These are phyloP conservation scores for Penicillium waksmanii DNA, from an alignment of 495 filamentous ascomycete genomes.

Conservation along the genomic window DNA sequence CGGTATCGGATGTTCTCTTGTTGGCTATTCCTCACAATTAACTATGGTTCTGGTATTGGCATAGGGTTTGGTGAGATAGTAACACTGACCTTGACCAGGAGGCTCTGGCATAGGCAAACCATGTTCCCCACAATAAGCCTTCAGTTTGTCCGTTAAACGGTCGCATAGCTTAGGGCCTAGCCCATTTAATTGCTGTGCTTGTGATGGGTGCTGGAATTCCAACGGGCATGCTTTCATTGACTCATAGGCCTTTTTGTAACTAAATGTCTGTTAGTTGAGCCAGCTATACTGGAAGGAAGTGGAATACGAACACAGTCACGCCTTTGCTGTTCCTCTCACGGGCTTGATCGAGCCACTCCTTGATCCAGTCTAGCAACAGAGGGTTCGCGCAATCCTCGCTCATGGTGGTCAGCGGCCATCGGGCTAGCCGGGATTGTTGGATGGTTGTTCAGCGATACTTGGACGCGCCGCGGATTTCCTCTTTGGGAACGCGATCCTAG, in stretches of 20 bases:
- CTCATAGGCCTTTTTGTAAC: conserved; percentile 80
- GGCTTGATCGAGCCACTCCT: conserved; percentile 79
- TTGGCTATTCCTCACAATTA: conserved; percentile 21
- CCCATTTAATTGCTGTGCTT: conserved; percentile 72
- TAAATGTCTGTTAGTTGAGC: conserved; percentile 29
- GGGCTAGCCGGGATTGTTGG: conserved; percentile 4
- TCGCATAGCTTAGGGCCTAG: conserved; percentile 73
- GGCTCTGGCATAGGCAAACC: conserved; percentile 70
- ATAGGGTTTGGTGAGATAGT: neutral
- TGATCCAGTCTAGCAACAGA: conserved; percentile 73
- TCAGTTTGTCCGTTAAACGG: conserved; percentile 69
- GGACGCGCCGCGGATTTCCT: conserved; percentile 29
- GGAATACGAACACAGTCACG: conserved; percentile 53
- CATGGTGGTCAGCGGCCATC: conserved; percentile 33
- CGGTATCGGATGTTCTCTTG: conserved; percentile 53
- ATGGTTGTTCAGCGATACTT: conserved; percentile 2
- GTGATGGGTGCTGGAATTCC: conserved; percentile 72
- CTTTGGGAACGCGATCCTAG: conserved; percentile 24
- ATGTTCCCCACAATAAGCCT: conserved; percentile 68
- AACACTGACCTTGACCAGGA: conserved; percentile 43
- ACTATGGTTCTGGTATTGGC: neutral
- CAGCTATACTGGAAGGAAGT: neutral
- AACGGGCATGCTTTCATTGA: conserved; percentile 81
- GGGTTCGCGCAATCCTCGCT: conserved; percentile 68
- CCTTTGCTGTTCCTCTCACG: conserved; percentile 73